These are phyloP conservation scores for Medicago ruthenica DNA, from an alignment of 306 rosid genomes.

Conservation along the genomic window DNA sequence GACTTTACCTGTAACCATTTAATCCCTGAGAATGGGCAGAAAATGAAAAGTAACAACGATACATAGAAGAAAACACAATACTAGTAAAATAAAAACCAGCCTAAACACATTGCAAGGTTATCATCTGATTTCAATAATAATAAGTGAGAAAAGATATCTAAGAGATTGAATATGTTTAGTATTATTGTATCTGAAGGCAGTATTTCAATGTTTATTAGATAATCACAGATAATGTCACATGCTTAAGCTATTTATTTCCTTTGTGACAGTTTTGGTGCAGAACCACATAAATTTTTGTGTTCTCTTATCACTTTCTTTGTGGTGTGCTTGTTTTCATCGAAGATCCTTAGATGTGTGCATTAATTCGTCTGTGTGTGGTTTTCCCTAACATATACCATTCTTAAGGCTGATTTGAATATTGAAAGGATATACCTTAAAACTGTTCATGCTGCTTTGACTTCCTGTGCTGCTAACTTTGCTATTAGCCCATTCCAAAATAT, in stretches of 20 bases:
- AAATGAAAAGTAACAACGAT: background rate
- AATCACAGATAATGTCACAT: background rate
- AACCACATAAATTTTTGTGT: background rate
- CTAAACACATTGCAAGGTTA: background rate
- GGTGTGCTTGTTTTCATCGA: background rate
- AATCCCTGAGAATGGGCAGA: background rate
- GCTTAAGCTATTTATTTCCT: too few relatives aligned
- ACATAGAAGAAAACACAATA: background rate
- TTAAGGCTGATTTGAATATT: background rate
- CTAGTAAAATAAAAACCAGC: too few relatives aligned
- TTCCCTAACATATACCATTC: background rate
- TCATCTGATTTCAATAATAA: slow-evolving; percentile 2
- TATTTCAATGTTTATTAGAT: background rate
- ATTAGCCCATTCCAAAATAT: slow-evolving; percentile 94
- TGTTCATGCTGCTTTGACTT: slow-evolving; percentile 76
- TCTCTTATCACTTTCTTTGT: background rate
- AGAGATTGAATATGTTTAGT: background rate
- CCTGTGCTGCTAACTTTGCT: slow-evolving; percentile 76
- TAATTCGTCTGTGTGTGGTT: background rate
- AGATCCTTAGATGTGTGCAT: background rate
- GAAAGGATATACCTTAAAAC: slow-evolving; percentile 72
- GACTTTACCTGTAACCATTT: background rate
- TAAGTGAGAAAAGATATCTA: too few relatives aligned
- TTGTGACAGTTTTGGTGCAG: background rate
- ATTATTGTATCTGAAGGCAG: background rate